These are phyloP conservation scores for Alnus rubra DNA, from an alignment of 306 rosid species.

Conservation along the genomic window DNA sequence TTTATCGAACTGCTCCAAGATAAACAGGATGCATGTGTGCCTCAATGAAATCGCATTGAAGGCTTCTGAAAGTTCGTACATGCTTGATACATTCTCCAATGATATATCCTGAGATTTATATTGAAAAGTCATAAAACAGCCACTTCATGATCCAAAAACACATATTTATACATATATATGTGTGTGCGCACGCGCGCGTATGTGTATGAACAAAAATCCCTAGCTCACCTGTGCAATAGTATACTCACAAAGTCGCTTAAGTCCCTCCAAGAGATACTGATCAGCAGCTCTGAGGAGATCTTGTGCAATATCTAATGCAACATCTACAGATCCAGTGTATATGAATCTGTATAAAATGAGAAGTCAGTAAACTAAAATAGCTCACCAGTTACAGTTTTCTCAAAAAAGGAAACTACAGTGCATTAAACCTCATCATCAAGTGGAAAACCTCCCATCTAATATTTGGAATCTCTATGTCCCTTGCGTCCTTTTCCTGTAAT, in stretches of 20 bases:
- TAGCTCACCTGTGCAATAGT: conserved; percentile 85
- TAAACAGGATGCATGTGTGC: conserved; percentile 87
- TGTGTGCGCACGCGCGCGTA: no score
- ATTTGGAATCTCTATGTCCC: conserved; percentile 97
- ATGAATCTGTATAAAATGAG: conserved; percentile 66
- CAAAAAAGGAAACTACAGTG: conserved; percentile 20
- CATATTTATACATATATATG: neutral
- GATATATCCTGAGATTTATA: conserved; percentile 74
- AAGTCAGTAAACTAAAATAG: conserved; percentile 29
- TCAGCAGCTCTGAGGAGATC: conserved; percentile 99
- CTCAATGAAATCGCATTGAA: conserved; percentile 89
- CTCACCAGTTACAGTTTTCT: conserved; percentile 10
- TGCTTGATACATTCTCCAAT: conserved; percentile 78
- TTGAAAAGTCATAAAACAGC: conserved; percentile 18
- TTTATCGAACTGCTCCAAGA: conserved; percentile 87
- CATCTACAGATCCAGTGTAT: conserved; percentile 91
- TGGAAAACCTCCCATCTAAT: conserved; percentile 97
- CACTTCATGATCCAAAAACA: conserved; percentile 14
- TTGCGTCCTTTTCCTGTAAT: conserved; percentile 96
- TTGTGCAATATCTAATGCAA: conserved; percentile 85
- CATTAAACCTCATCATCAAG: conserved; percentile 91
- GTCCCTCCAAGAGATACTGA: conserved; percentile 98
- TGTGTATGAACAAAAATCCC: conserved; percentile 2
- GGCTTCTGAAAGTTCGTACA: conserved; percentile 99
- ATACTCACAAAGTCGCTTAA: conserved; percentile 92